Evolutionary conservation across 2,329 filamentous ascomycete genomes (phyloP).

Genomic region (Diaporthe citriasiana): DNA sequence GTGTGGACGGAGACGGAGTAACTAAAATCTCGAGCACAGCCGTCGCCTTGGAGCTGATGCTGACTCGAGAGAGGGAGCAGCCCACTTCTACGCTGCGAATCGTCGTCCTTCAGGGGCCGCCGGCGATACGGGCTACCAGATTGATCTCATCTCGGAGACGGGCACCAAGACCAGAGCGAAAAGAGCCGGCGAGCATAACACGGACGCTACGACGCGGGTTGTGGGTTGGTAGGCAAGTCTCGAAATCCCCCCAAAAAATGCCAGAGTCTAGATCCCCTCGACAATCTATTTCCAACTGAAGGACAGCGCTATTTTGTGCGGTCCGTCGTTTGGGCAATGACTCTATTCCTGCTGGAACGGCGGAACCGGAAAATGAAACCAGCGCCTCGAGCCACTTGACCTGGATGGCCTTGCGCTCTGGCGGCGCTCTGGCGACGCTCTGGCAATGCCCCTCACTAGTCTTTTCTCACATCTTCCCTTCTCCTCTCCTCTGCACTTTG

Average conservation of each 20-base stretch:
- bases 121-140: constrained; percentile 19
- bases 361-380: constrained; percentile 21
- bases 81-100: not conserved
- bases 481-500: not conserved
- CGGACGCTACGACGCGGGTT: constrained; percentile 23
- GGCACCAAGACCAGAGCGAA: not conserved
- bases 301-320: constrained; percentile 4
- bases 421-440: not conserved
- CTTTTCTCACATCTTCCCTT: not conserved
- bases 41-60: constrained; percentile 12
- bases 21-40: not conserved
- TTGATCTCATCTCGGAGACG: constrained; percentile 28
- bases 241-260: not conserved
- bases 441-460: constrained; percentile 2
- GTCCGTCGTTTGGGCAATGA: constrained; percentile 15
- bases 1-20: not conserved
- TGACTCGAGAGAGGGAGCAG: constrained; percentile 3
- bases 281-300: constrained; percentile 14
- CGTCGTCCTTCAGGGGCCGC: constrained; percentile 8
- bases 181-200: constrained; percentile 8
- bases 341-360: constrained; percentile 20
- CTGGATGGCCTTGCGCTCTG: constrained; percentile 1
- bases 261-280: constrained; percentile 9
- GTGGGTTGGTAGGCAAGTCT: constrained; percentile 1
- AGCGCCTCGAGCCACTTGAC: constrained; percentile 13